Percentiles rank a stretch among this genome's conserved stretches.
These are phyloP conservation scores for Oryza meridionalis DNA, from an alignment of 176 grass and related monocot species.

Conservation along the genomic window DNA sequence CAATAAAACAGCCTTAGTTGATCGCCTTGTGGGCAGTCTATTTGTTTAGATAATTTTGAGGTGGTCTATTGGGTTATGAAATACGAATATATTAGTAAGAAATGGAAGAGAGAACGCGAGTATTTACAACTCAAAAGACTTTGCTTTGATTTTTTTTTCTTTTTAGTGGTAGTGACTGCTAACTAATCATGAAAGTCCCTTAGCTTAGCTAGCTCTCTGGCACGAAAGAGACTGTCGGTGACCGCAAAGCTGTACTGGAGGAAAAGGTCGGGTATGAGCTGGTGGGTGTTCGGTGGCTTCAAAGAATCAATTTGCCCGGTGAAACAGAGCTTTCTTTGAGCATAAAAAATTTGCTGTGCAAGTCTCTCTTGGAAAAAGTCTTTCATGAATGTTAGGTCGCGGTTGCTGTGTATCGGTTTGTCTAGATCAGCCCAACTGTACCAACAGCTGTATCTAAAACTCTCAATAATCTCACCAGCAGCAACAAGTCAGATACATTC, in stretches of 20 bases:
- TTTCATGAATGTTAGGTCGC: neutral
- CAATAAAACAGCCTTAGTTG: too few relatives aligned
- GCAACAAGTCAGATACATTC: neutral
- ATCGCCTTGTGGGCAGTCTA: too few relatives aligned
- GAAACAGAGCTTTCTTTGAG: neutral
- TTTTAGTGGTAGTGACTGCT: neutral
- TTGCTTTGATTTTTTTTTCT: neutral
- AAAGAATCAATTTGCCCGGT: neutral
- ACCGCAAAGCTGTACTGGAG: neutral
- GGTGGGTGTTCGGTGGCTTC: neutral
- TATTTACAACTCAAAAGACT: neutral
- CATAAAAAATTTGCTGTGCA: neutral
- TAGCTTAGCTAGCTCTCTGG: neutral
- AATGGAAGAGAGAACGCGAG: neutral
- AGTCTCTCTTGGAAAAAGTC: neutral
- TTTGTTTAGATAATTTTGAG: too few relatives aligned
- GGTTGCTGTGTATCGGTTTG: neutral
- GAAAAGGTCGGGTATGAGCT: neutral
- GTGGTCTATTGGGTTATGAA: neutral
- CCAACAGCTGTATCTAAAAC: too few relatives aligned
- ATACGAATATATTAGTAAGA: neutral
- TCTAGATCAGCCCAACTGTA: neutral
- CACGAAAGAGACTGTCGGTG: neutral
- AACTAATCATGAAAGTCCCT: neutral
- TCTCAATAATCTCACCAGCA: neutral